phyloP scores from a whole-genome alignment of 2,329 filamentous ascomycete species.

The Penicillium freii region DNA sequence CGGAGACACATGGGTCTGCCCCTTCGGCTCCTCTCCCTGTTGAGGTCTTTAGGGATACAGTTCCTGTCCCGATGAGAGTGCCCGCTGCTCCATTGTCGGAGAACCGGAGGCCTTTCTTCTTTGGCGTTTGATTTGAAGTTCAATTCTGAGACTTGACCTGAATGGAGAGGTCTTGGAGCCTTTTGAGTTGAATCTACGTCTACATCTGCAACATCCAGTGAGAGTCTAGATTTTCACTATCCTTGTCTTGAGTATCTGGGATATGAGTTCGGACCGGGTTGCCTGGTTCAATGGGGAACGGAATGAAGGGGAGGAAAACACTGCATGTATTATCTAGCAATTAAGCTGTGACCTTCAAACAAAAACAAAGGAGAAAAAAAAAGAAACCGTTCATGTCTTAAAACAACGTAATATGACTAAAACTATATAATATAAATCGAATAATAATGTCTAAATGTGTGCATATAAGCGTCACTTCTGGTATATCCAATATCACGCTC shows the following conservation, averaged over 20 bases:
- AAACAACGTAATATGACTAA: background rate
- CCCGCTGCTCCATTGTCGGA: slow-evolving; percentile 26
- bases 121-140: background rate
- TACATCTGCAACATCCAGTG: background rate
- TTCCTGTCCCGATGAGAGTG: slow-evolving; percentile 48
- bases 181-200: background rate
- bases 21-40: slow-evolving; percentile 13
- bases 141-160: background rate
- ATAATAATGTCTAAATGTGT: background rate
- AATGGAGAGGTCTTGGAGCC: too few species aligned
- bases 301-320: background rate
- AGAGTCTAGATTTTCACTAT: background rate
- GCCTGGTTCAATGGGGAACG: background rate
- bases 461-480: background rate
- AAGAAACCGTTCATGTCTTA: background rate
- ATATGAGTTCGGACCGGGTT: background rate
- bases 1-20: background rate
- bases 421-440: background rate
- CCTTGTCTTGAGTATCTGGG: background rate
- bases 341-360: background rate
- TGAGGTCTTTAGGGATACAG: slow-evolving; percentile 35
- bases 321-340: background rate
- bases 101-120: slow-evolving; percentile 12
- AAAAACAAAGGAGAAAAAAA: background rate
- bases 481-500: slow-evolving; percentile 10